Evolutionary conservation across 2,329 filamentous ascomycete genomes (phyloP).

Genomic region (Pyrenophora teres): DNA sequence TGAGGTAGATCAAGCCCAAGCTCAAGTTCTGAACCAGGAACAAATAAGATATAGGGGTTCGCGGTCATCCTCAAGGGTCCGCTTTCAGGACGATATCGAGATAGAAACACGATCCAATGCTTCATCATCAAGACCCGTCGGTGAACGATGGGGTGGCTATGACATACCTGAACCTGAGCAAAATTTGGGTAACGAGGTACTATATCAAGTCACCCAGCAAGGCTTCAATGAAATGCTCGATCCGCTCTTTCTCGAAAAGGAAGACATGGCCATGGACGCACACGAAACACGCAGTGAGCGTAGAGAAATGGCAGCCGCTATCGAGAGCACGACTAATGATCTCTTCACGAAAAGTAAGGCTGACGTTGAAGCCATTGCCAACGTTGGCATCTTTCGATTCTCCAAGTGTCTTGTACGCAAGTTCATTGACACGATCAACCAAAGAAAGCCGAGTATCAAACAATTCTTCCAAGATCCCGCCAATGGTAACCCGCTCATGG

Average conservation of each 20-base stretch:
- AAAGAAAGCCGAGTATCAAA: slow-evolving; percentile 3
- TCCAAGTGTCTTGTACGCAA: slow-evolving; percentile 30
- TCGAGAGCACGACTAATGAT: slow-evolving; percentile 25
- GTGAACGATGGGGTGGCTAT: slow-evolving; percentile 75
- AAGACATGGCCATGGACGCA: slow-evolving; percentile 74
- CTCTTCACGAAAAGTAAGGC: slow-evolving; percentile 19
- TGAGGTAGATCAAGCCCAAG: slow-evolving; percentile 13
- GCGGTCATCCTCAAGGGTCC: slow-evolving; percentile 77
- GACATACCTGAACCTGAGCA: slow-evolving; percentile 79
- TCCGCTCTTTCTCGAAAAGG: slow-evolving; percentile 78
- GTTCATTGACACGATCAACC: slow-evolving; percentile 21
- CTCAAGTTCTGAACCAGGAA: slow-evolving; percentile 23
- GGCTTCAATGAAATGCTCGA: slow-evolving; percentile 93
- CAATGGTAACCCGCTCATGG: slow-evolving; percentile 5
- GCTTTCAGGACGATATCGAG: slow-evolving; percentile 74
- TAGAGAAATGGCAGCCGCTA: slow-evolving; percentile 21
- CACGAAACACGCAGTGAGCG: slow-evolving; percentile 48
- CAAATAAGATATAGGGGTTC: slow-evolving; percentile 50
- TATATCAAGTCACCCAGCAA: slow-evolving; percentile 91
- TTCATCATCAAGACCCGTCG: slow-evolving; percentile 70
- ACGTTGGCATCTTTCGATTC: slow-evolving; percentile 35
- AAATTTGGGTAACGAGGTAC: slow-evolving; percentile 83
- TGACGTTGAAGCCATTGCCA: slow-evolving; percentile 23
- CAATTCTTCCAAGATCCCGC: slow-evolving; percentile 13
- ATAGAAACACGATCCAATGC: slow-evolving; percentile 72